A percentile compares a stretch with the other conserved stretches of the same genome.
Conservation (phyloP, 768 basidiomycete genomes). For the Lactarius hengduanensis region DNA sequence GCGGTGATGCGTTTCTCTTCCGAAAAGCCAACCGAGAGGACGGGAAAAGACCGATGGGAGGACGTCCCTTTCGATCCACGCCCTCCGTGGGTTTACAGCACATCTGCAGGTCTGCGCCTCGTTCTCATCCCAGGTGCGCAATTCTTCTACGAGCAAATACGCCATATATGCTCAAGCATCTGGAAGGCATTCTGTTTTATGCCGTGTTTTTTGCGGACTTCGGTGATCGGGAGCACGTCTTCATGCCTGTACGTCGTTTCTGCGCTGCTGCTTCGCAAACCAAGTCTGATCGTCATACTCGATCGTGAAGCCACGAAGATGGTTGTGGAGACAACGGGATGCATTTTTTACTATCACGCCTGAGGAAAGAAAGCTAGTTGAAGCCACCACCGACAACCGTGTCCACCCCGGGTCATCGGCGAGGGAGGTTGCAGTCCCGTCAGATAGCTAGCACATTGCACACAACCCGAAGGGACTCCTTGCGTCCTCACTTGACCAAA, state of each 20-base stretch:
- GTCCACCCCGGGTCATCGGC: not conserved
- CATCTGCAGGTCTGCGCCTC: constrained; percentile 17
- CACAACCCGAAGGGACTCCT: not conserved
- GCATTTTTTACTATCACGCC: constrained; percentile 59
- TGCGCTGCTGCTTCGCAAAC: not conserved
- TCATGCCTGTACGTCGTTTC: constrained; percentile 29
- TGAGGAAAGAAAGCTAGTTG: constrained; percentile 48
- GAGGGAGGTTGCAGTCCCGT: not conserved
- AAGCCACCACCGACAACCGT: constrained; percentile 16
- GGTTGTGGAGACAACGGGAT: constrained; percentile 49
- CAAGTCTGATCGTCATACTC: constrained; percentile 7
- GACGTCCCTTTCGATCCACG: constrained; percentile 44
- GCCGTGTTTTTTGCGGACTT: constrained; percentile 31
- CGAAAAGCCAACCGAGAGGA: constrained; percentile 7
- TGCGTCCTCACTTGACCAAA: not conserved
- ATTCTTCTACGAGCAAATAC: not conserved
- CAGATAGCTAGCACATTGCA: not conserved
- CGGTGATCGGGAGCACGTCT: constrained; percentile 31
- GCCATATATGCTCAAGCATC: not conserved
- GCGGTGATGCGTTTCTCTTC: constrained; percentile 1
- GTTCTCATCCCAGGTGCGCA: constrained; percentile 27
- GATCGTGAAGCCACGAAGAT: constrained; percentile 51
- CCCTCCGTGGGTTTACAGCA: constrained; percentile 56
- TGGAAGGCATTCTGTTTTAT: constrained; percentile 26
- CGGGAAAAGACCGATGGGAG: constrained; percentile 11